phyloP scores from a whole-genome alignment of 768 basidiomycete genomes.

The Rhodotorula sphaerocarpa region DNA sequence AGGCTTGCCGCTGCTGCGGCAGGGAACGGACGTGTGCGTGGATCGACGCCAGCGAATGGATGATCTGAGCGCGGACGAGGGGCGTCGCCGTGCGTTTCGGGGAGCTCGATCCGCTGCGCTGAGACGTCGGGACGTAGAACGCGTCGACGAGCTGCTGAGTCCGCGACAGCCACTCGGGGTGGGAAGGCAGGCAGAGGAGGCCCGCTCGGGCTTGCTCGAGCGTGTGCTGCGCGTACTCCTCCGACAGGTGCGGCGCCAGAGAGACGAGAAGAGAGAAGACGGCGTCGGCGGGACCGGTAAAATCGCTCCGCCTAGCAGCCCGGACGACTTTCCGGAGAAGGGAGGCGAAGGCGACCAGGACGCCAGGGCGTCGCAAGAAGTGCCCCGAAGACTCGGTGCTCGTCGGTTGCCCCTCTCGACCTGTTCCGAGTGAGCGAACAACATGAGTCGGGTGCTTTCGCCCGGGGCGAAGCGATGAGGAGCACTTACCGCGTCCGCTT shows the following conservation, averaged over 20 bases:
- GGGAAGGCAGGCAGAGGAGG: conserved; percentile 35
- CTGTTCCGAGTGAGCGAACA: conserved; percentile 3
- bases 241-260: conserved; percentile 42
- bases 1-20: conserved; percentile 36
- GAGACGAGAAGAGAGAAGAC: conserved; percentile 42
- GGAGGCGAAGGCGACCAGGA: conserved; percentile 29
- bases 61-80: conserved; percentile 34
- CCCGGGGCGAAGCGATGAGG: too few relatives aligned
- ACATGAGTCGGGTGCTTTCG: neutral
- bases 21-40: conserved; percentile 42
- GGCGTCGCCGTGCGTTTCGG: conserved; percentile 23
- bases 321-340: conserved; percentile 34
- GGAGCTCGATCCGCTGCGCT: conserved; percentile 1
- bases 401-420: neutral
- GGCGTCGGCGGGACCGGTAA: conserved; percentile 32
- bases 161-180: conserved; percentile 38
- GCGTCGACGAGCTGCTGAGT: conserved; percentile 31
- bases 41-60: conserved; percentile 36
- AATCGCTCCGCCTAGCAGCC: conserved; percentile 23
- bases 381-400: conserved; percentile 1
- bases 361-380: conserved; percentile 22
- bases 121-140: conserved; percentile 32
- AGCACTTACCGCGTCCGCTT: too few relatives aligned
- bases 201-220: conserved; percentile 37
- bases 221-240: conserved; percentile 27